Base-by-base conservation (phyloP, 2,329 filamentous ascomycete genomes). In the Coniella lustricola region DNA sequence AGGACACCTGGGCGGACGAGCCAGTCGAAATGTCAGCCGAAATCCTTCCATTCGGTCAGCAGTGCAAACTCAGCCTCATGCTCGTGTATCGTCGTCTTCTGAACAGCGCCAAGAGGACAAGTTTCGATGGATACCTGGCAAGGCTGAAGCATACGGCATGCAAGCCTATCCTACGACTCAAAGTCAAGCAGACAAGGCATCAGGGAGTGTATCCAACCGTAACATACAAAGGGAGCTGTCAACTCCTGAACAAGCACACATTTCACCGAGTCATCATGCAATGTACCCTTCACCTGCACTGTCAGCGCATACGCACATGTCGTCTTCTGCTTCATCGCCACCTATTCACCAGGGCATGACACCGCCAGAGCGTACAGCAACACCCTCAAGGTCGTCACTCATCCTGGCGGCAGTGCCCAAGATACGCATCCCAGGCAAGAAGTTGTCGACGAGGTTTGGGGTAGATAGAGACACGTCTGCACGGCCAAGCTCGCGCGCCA, bases 381-480 rank as follows among this genome's bases (percentile, higher is more conserved):
- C 55, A 29, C 50, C 50, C 2, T 29, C 32, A 20, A 60, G 69
- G 1, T 66, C 69, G 0, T 62, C 62, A 0, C 56, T 74, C 7
- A 43, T 56, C 0, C 58, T 70, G 2, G 67, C 71, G 0, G 68
- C 69, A 0, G 52, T 72, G 1, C 61, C 61, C 2, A 67, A 66
- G 20, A 57, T 72, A 0, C 58, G 63, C 0, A 57, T 69, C 10
- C 67, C 72, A 0, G 73, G 67, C 55, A 67, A 68, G 54, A 68
- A 72, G 55, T 51, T 57, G 1, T n/a, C n/a, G n/a, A 70, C 69
- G 0, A 54, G 56, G 13, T 62, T 72, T 14, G 57, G 54, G 3
- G 49, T 67, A 1, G 38, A 62, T 12, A 56, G 42, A 13, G 29
- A 16, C 16, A 14, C 25, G 1, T 63, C 62, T 33, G 36, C 44